phyloP scores from a whole-genome alignment of 371 early-diverging fungal genomes.

The Rhizomucor pusillus region DNA sequence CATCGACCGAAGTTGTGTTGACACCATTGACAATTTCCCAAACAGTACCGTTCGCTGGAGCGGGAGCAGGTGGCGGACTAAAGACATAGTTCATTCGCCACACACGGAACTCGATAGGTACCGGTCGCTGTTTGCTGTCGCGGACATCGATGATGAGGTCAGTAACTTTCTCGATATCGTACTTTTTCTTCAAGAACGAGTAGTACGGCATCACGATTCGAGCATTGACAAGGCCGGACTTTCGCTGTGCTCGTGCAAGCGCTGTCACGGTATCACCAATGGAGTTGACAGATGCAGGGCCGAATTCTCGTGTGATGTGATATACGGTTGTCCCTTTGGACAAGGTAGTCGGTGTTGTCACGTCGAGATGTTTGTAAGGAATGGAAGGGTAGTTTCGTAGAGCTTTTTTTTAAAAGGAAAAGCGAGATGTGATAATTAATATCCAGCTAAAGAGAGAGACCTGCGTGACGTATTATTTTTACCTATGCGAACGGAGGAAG shows the following conservation, averaged over 20 bases:
- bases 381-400: constrained; percentile 36
- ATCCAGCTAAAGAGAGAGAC: too few relatives aligned
- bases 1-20: constrained; percentile 9
- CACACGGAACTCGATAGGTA: constrained; percentile 45
- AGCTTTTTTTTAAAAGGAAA: constrained; percentile 10
- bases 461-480: not conserved
- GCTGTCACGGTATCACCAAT: constrained; percentile 62
- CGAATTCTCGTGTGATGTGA: constrained; percentile 67
- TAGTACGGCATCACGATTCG: constrained; percentile 61
- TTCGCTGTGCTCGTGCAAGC: constrained; percentile 54
- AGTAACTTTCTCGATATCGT: constrained; percentile 28
- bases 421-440: too few relatives aligned
- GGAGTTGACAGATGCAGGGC: constrained; percentile 59
- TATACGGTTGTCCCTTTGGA: constrained; percentile 41
- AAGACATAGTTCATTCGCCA: constrained; percentile 27
- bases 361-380: constrained; percentile 48
- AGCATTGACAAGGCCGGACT: constrained; percentile 42
- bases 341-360: constrained; percentile 16
- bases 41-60: constrained; percentile 4
- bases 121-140: constrained; percentile 29
- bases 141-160: constrained; percentile 44
- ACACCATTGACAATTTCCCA: constrained; percentile 12
- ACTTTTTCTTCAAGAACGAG: constrained; percentile 44
- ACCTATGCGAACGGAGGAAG: constrained; percentile 45
- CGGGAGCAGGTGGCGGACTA: constrained; percentile 8